These are phyloP conservation scores for Talaromyces sp. DNA, from an alignment of 2,329 filamentous ascomycete species.

Conservation along the genomic window DNA sequence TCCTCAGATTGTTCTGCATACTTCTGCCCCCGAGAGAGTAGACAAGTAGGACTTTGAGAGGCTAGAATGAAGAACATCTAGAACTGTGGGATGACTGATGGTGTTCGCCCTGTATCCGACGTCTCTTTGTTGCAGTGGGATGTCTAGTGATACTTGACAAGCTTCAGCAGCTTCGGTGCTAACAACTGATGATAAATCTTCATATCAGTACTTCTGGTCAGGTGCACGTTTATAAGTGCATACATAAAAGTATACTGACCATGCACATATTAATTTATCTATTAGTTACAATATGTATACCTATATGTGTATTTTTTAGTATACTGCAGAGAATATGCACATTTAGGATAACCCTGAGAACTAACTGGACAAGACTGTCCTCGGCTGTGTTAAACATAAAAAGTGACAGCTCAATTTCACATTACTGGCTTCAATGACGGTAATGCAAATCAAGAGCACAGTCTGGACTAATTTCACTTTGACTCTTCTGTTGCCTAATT, in stretches of 20 bases:
- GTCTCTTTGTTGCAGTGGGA: not conserved
- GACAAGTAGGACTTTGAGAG: not conserved
- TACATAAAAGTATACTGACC: not conserved
- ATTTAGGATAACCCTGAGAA: not conserved
- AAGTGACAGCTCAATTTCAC: not conserved
- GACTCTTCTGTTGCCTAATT: not conserved
- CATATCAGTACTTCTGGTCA: not conserved
- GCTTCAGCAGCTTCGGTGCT: not conserved
- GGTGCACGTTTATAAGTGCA: not conserved
- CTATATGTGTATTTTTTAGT: not conserved
- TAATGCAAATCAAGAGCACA: not conserved
- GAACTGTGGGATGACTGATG: not conserved
- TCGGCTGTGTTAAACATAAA: not conserved
- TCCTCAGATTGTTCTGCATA: not conserved
- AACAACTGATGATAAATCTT: not conserved
- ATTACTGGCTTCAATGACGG: not conserved
- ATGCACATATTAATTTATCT: not conserved
- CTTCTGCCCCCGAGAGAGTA: not conserved
- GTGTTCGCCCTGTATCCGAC: too few relatives aligned
- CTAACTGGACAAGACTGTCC: not conserved
- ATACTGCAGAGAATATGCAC: not conserved
- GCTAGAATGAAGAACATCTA: not conserved
- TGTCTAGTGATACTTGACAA: not conserved
- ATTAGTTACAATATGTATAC: too few relatives aligned
- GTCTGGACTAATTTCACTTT: not conserved